Evolutionary conservation across 169 alveolate species (phyloP).

Genomic region (Plasmodium cynomolgi): DNA sequence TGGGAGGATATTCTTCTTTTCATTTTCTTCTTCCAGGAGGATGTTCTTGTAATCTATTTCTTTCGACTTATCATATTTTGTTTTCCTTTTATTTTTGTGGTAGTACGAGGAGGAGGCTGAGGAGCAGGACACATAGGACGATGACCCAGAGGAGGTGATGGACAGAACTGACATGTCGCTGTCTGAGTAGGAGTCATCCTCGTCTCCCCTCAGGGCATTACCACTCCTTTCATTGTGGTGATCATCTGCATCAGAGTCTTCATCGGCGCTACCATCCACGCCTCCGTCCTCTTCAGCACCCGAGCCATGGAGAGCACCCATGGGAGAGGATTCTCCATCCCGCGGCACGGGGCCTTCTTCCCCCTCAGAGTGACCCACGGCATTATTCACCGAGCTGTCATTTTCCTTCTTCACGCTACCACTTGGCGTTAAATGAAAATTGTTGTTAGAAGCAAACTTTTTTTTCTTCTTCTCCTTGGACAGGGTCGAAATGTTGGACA

Average conservation of each 20-base stretch:
- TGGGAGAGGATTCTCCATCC: not conserved
- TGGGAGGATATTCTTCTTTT: constrained; percentile 85
- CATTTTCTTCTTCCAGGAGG: constrained; percentile 87
- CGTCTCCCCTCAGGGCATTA: constrained; percentile 19
- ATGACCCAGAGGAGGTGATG: constrained; percentile 60
- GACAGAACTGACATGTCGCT: constrained; percentile 55
- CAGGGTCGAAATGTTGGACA: constrained; percentile 31
- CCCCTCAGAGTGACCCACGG: not conserved
- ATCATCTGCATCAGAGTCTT: not conserved
- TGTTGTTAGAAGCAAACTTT: not conserved
- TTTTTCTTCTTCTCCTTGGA: constrained; percentile 8
- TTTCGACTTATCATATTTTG: constrained; percentile 70
- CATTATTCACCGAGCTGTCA: not conserved
- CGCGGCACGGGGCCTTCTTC: not conserved
- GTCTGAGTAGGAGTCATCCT: constrained; percentile 18
- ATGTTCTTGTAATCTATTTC: constrained; percentile 83
- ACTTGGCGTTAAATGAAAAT: not conserved
- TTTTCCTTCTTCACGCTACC: constrained; percentile 5
- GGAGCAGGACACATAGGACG: constrained; percentile 47
- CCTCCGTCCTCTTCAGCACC: not conserved
- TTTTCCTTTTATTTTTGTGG: constrained; percentile 40
- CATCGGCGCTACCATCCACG: not conserved
- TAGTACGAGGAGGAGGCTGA: constrained; percentile 47
- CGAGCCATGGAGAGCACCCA: not conserved
- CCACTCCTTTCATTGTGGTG: not conserved